phyloP scores from a whole-genome alignment of 169 alveolate species.

The Eimeria acervulina region DNA sequence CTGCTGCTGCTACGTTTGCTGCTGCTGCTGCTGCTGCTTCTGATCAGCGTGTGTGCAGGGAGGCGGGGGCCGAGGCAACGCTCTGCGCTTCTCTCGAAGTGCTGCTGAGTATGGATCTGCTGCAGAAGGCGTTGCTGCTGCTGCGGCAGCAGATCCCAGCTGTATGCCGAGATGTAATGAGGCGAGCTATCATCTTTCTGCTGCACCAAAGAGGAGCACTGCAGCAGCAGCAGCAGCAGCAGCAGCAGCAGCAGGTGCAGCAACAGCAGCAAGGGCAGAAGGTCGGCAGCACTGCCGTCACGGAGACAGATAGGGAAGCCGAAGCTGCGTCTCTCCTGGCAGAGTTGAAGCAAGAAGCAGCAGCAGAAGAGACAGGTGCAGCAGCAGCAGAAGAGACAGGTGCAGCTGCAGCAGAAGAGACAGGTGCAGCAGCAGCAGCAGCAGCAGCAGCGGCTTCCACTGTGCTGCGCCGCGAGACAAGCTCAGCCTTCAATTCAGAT shows the following conservation, averaged over 20 bases:
- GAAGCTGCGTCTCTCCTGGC: not conserved
- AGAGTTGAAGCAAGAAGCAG: not conserved
- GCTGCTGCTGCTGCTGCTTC: conserved; percentile 11
- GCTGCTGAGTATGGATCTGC: conserved; percentile 21
- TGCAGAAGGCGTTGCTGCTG: conserved; percentile 58
- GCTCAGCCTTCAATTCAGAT: not conserved
- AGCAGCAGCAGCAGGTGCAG: conserved; percentile 9
- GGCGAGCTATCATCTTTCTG: conserved; percentile 3
- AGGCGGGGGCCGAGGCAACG: not conserved
- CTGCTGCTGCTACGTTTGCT: conserved; percentile 3
- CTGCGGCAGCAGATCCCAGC: conserved; percentile 63
- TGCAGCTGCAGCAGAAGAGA: not conserved
- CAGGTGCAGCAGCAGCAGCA: not conserved
- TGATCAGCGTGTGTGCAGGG: conserved; percentile 29
- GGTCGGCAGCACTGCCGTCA: not conserved
- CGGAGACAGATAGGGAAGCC: not conserved
- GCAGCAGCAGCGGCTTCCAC: not conserved
- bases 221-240: conserved; percentile 56
- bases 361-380: not conserved
- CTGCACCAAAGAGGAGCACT: conserved; percentile 22
- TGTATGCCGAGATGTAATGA: conserved; percentile 30
- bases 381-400: not conserved
- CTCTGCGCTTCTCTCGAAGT: conserved; percentile 48
- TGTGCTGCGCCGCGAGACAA: not conserved
- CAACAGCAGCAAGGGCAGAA: not conserved